Base-by-base conservation (phyloP, 2,329 filamentous ascomycete species). In the Claviceps paspali region DNA sequence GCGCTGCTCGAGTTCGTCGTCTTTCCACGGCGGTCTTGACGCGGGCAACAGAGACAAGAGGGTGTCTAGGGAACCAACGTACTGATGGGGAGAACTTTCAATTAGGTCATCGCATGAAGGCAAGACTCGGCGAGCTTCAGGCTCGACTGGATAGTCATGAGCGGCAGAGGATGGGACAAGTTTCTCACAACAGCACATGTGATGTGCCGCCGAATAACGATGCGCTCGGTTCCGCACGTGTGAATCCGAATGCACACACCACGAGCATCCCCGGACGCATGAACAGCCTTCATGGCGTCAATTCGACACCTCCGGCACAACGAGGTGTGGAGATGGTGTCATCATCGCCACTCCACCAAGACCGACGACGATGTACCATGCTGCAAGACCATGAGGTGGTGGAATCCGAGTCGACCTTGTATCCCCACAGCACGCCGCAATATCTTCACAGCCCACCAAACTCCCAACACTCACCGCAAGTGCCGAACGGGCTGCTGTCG, bases 31-130 rank as follows among this genome's bases (percentile, higher is more conserved):
- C n/a, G n/a, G n/a, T n/a, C n/a, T n/a, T n/a, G n/a, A n/a, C n/a
- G n/a, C n/a, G n/a, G n/a, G n/a, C n/a, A n/a, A n/a, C n/a, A n/a
- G n/a, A n/a, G n/a, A n/a, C n/a, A n/a, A n/a, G n/a, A n/a, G n/a
- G n/a, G n/a, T n/a, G n/a, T n/a, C n/a, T n/a, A n/a, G n/a, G n/a
- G n/a, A n/a, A n/a, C n/a, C n/a, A n/a, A n/a, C 6, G 9, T 31
- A 12, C 29, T 38, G 24, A 30, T 17, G 19, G 6, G 15, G n/a
- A 17, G n/a, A n/a, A 5, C 8, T 19, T 10, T 19, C 19, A 12
- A 22, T 10, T 8, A 54, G 52, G 52, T 27, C 48, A 55, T 30
- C 51, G 52, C 12, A 52, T 55, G 51, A 55, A 55, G 40, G 50
- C 47, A 17, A 45, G 48, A 14, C 47, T 55, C 26, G 50, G 49